These are phyloP conservation scores for Galerina marginata DNA, from an alignment of 768 basidiomycete genomes.

Conservation along the genomic window DNA sequence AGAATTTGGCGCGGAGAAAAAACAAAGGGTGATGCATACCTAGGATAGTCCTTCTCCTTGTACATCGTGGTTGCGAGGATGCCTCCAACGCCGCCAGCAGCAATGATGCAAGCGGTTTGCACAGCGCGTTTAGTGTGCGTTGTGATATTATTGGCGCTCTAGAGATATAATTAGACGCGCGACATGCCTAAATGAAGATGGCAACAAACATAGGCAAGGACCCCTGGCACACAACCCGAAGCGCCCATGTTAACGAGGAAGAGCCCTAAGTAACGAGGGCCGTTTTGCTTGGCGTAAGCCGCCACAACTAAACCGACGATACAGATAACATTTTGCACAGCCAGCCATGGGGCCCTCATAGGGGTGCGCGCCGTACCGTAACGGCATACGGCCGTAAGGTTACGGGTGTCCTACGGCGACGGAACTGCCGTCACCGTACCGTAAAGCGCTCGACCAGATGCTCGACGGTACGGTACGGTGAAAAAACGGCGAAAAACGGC, in stretches of 20 bases:
- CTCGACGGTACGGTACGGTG: no score
- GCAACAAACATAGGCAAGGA: slow-evolving; percentile 40
- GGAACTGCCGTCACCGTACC: no score
- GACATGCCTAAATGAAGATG: neutral
- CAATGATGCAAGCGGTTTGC: slow-evolving; percentile 39
- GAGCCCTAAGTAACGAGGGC: slow-evolving; percentile 39
- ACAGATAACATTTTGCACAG: slow-evolving; percentile 34
- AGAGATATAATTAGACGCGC: neutral
- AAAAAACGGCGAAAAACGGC: no score
- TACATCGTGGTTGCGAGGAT: slow-evolving; percentile 45
- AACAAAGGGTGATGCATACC: slow-evolving; percentile 19
- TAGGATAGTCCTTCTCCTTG: slow-evolving; percentile 40
- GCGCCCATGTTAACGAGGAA: slow-evolving; percentile 40
- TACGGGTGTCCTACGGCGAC: no score
- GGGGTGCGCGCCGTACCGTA: no score
- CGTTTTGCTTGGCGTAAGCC: slow-evolving; percentile 30
- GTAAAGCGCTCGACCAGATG: no score
- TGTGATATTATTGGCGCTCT: slow-evolving; percentile 43
- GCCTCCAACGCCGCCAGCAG: slow-evolving; percentile 44
- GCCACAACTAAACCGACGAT: slow-evolving; percentile 38
- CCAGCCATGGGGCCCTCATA: slow-evolving; percentile 34
- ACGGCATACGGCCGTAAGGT: no score
- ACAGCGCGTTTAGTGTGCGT: slow-evolving; percentile 44
- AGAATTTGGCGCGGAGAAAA: neutral
- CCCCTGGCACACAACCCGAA: slow-evolving; percentile 39